Conservation (phyloP, 2,329 filamentous ascomycete species). For the Colletotrichum kahawae region DNA sequence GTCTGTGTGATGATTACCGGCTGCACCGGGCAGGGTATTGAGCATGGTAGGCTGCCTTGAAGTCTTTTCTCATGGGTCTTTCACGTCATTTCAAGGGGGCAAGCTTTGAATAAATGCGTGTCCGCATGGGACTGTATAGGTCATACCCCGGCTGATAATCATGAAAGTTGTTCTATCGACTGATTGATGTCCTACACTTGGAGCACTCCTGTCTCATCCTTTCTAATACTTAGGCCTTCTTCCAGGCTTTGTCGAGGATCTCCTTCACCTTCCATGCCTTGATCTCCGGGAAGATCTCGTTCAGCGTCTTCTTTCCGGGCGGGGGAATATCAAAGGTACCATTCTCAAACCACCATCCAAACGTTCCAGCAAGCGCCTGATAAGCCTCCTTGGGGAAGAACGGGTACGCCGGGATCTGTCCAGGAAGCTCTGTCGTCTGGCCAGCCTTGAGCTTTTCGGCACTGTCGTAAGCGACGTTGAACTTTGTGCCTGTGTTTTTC, state of each 20-base stretch:
- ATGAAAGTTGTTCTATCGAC: background rate
- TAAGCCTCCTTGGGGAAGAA: slow-evolving; percentile 29
- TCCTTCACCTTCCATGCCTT: slow-evolving; percentile 29
- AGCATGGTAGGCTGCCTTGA: background rate
- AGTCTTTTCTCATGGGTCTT: background rate
- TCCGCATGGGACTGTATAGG: background rate
- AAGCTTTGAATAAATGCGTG: background rate
- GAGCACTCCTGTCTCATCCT: background rate
- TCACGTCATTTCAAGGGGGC: background rate
- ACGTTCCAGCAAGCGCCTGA: slow-evolving; percentile 25
- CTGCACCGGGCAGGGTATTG: background rate
- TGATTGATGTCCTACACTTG: background rate
- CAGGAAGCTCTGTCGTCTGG: slow-evolving; percentile 36
- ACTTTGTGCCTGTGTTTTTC: slow-evolving; percentile 30
- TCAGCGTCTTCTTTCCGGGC: slow-evolving; percentile 22
- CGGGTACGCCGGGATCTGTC: slow-evolving; percentile 26
- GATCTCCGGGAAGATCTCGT: slow-evolving; percentile 24
- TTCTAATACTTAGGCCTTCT: background rate
- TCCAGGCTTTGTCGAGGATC: slow-evolving; percentile 26
- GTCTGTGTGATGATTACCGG: background rate
- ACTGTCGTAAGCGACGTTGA: slow-evolving; percentile 37
- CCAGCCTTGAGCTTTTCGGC: slow-evolving; percentile 36
- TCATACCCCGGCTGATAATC: background rate
- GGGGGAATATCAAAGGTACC: slow-evolving; percentile 23
- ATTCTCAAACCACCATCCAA: slow-evolving; percentile 27